phyloP scores from a whole-genome alignment of 2,329 filamentous ascomycete species.

The Helotiales sp. region DNA sequence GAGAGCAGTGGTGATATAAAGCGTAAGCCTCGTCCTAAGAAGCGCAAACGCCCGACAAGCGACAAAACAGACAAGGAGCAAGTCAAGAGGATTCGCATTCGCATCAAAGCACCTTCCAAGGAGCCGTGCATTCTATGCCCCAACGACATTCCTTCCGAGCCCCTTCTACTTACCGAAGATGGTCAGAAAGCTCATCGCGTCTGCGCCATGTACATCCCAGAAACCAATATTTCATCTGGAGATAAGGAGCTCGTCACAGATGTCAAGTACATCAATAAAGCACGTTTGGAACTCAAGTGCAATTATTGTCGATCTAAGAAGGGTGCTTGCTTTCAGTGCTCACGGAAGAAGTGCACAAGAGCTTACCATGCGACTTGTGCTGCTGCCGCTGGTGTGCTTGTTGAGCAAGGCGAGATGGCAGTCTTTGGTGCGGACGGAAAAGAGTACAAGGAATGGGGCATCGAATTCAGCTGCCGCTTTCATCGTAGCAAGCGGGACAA shows the following conservation, averaged over 20 bases:
- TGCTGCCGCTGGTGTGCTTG: constrained; percentile 84
- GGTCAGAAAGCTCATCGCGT: constrained; percentile 83
- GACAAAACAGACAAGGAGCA: constrained; percentile 41
- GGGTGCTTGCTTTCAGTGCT: constrained; percentile 97
- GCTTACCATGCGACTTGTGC: constrained; percentile 96
- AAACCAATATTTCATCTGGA: constrained; percentile 79
- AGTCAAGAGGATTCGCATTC: constrained; percentile 76
- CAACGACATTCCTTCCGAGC: constrained; percentile 79
- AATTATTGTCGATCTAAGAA: constrained; percentile 92
- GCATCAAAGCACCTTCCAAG: constrained; percentile 66
- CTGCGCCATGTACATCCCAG: constrained; percentile 88
- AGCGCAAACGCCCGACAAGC: constrained; percentile 63
- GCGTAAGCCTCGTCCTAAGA: constrained; percentile 57
- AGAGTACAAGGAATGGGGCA: constrained; percentile 88
- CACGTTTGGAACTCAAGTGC: constrained; percentile 87
- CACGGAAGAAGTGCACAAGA: constrained; percentile 87
- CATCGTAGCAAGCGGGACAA: constrained; percentile 86
- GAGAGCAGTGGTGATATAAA: constrained; percentile 69
- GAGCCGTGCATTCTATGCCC: constrained; percentile 91
- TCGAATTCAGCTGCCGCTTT: constrained; percentile 93
- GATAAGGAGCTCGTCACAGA: constrained; percentile 75
- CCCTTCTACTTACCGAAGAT: constrained; percentile 84
- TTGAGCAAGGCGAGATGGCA: constrained; percentile 82
- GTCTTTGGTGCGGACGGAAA: constrained; percentile 88
- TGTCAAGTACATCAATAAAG: constrained; percentile 78